Evolutionary conservation across 1,284 basidiomycete genomes (phyloP), one percentile per base, ranked within the genome.

Genomic region (Rhodotorula sp.): DNA sequence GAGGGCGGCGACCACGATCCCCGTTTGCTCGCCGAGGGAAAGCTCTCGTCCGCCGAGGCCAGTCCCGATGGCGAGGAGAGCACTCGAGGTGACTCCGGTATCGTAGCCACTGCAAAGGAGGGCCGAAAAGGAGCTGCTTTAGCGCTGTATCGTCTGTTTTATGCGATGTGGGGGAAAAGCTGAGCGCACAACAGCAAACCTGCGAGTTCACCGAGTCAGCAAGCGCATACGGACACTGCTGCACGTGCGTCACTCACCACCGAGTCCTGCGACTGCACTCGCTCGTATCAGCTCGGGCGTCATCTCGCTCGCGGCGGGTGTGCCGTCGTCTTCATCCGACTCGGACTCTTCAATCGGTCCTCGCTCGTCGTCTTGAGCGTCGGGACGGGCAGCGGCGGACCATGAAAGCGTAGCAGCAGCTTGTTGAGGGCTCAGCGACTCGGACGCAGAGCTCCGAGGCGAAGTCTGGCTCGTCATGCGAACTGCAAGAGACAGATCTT

Each of bases 1-100:
- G n/a, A 73, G 64, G 5, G 83, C 78, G 12, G 80, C 78, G 14
- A 75, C 75, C 23, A 79, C 74, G 73, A 78, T 67, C 46, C 64
- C 72, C 31, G 62, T 62, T 46, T 74, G 65, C 51, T 74, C 58
- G 14, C 43, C 29, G 29, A 68, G 65, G 16, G 69, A 57, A 47
- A 75, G 68, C 14, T 68, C 48, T 4, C 23, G 31, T 18, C 68
- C 67, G 34, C 68, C 68, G 5, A 76, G 62, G n/a, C 58, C 64
- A 21, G 58, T 15, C n/a, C 67, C 64, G 47, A 74, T 67, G 18
- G 62, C 68, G 20, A 76, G 49, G 8, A 76, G 70, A 0, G 70
- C 75, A 15, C 75, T 73, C 12, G 68, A 68, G 6, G 68, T 62
- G 26, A 72, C 75, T 4, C 72, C 75, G 3, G 75, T 76, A 26